Evolutionary conservation across 208 protist species (phyloP).

Genomic region (Trypanosoma melophagium): DNA sequence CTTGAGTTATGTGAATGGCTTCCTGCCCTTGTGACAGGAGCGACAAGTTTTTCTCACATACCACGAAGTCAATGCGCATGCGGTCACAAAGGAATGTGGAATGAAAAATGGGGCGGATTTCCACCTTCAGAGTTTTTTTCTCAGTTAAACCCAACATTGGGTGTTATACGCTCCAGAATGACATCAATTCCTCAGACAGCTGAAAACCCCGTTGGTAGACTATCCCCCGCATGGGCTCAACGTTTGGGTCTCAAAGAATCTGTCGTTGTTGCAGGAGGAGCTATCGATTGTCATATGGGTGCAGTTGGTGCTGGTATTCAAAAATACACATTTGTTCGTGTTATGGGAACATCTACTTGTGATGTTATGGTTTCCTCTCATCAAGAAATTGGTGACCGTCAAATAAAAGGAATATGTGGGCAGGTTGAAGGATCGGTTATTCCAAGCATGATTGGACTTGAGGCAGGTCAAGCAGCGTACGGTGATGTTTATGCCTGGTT

Average conservation of each 20-base stretch:
- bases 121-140: slow-evolving; percentile 49
- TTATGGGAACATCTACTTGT: slow-evolving; percentile 72
- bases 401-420: slow-evolving; percentile 49
- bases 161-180: slow-evolving; percentile 42
- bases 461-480: slow-evolving; percentile 62
- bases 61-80: slow-evolving; percentile 47
- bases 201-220: slow-evolving; percentile 45
- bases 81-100: slow-evolving; percentile 69
- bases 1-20: slow-evolving; percentile 63
- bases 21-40: slow-evolving; percentile 49
- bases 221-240: slow-evolving; percentile 39
- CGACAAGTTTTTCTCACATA: slow-evolving; percentile 27
- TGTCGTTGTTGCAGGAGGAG: slow-evolving; percentile 53
- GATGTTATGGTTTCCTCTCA: slow-evolving; percentile 62
- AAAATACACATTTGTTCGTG: slow-evolving; percentile 45
- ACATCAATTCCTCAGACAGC: slow-evolving; percentile 34
- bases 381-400: slow-evolving; percentile 27
- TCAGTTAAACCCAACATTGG: slow-evolving; percentile 43
- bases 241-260: slow-evolving; percentile 35
- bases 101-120: slow-evolving; percentile 56
- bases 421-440: slow-evolving; percentile 63
- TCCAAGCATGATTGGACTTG: slow-evolving; percentile 47
- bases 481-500: slow-evolving; percentile 72
- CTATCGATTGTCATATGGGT: slow-evolving; percentile 57
- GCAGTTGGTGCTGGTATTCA: slow-evolving; percentile 54